Base-by-base conservation (phyloP, 1,284 basidiomycete species). In the Boletellus sp. region DNA sequence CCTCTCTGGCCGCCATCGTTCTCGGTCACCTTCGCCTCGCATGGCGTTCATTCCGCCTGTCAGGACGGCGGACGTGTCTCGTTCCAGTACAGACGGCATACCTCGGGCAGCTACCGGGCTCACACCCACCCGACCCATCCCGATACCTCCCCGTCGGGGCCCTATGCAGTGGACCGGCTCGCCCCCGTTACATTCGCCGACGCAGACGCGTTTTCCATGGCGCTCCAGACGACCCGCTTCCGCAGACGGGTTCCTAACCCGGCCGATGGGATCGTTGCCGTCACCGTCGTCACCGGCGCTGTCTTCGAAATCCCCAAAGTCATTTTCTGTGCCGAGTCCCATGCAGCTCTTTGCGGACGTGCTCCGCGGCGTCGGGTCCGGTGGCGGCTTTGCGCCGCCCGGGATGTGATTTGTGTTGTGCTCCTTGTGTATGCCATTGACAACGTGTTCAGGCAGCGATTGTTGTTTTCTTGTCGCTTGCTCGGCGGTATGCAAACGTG, bases 301-400 rank as follows among this genome's bases (percentile, higher is more conserved):
- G 10, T 45, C 43, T 11, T 15, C 44, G 22, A 66, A 51, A 37
- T 32, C 30, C 30, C 12, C 30, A 4, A 60, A 43, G 21, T 44
- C 60, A 4, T 51, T 61, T 37, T 49, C 54, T 4, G 44, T 56
- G 2, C 44, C 57, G 32, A 49, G 32, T 13, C 44, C 66, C 8
- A 54, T 55, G 21, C 55, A 63, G 28, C 37, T 69, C n/a, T 49
- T 66, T n/a, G 44, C 55, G 2, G 62, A 65, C n/a, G 48, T 70
- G 22, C 18, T 66, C 3, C 68, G 65, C 16, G 63, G 65, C 0
- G 65, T 70, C 1, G 58, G 64, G 12, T 41, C 58, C 8, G 41
- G 41, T 10, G 33, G 46, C 8, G 43, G 52, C 10, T 40, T 53
- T 32, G 30, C 30, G 30, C 30, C 30, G 5, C 6, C 42, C 2